phyloP scores from a whole-genome alignment of 73 alveolate species.

The Urostyla sp. region DNA sequence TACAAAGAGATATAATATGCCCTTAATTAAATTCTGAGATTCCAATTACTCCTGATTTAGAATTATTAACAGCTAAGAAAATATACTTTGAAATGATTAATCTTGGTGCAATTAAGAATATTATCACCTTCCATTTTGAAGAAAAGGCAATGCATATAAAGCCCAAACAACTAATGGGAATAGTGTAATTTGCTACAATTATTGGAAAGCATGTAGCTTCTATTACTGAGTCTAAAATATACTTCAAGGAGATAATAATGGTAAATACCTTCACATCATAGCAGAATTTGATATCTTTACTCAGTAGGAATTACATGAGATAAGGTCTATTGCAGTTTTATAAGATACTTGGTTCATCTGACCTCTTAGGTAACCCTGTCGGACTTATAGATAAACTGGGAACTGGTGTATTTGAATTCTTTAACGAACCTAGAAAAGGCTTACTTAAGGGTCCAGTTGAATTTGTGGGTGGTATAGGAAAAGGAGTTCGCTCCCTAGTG shows the following conservation, averaged over 20 bases:
- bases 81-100: slow-evolving; percentile 63
- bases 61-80: slow-evolving; percentile 32
- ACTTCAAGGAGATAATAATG: slow-evolving; percentile 61
- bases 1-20: slow-evolving; percentile 2
- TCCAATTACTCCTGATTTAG: slow-evolving; percentile 50
- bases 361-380: slow-evolving; percentile 94
- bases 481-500: slow-evolving; percentile 85
- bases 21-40: slow-evolving; percentile 27
- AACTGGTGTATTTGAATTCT: slow-evolving; percentile 93
- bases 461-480: slow-evolving; percentile 93
- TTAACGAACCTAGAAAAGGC: slow-evolving; percentile 94
- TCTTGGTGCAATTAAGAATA: slow-evolving; percentile 61
- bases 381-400: slow-evolving; percentile 91
- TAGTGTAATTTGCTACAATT: slow-evolving; percentile 1
- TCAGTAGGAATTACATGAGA: slow-evolving; percentile 69
- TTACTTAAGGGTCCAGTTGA: slow-evolving; percentile 89
- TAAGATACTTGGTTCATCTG: slow-evolving; percentile 85
- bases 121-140: slow-evolving; percentile 61
- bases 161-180: slow-evolving; percentile 6
- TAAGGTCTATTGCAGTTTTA: slow-evolving; percentile 84
- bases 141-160: slow-evolving; percentile 39
- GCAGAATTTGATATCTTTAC: not conserved
- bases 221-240: slow-evolving; percentile 69
- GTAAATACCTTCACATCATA: slow-evolving; percentile 59
- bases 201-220: slow-evolving; percentile 45